Conservation (phyloP, 805 yeast species). For the Suhomyces faveliae region DNA sequence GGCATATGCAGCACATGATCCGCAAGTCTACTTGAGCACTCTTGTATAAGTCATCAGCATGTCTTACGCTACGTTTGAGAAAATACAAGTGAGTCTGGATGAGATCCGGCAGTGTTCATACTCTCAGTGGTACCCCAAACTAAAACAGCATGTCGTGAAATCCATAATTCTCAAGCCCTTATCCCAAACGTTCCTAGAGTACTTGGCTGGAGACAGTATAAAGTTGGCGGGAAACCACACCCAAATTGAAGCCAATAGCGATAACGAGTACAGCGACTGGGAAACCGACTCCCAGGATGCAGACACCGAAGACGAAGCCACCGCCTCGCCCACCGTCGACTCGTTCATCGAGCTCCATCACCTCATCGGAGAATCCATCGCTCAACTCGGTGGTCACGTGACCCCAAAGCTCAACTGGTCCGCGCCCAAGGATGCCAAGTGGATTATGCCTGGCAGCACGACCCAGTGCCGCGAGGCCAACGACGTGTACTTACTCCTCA, state of each 20-base stretch:
- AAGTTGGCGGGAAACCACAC: conserved; percentile 52
- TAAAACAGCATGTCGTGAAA: conserved; percentile 19
- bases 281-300: conserved; percentile 43
- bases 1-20: not conserved
- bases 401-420: conserved; percentile 96
- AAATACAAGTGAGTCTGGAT: conserved; percentile 20
- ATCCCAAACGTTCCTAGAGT: conserved; percentile 34
- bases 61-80: conserved; percentile 28
- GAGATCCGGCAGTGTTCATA: conserved; percentile 35
- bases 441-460: conserved; percentile 82
- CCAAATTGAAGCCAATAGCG: conserved; percentile 39
- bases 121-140: conserved; percentile 33
- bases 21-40: not conserved
- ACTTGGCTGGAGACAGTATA: conserved; percentile 61
- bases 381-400: conserved; percentile 53
- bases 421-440: conserved; percentile 89
- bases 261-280: conserved; percentile 76
- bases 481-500: conserved; percentile 77
- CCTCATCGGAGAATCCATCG: conserved; percentile 45
- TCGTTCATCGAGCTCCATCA: conserved; percentile 62
- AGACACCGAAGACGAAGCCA: conserved; percentile 17
- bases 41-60: not conserved
- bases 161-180: conserved; percentile 30
- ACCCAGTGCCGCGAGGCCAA: conserved; percentile 67
- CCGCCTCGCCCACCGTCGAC: conserved; percentile 27